phyloP scores from a whole-genome alignment of 441 rosid species.

The Pelargonium myrrhifolium region DNA sequence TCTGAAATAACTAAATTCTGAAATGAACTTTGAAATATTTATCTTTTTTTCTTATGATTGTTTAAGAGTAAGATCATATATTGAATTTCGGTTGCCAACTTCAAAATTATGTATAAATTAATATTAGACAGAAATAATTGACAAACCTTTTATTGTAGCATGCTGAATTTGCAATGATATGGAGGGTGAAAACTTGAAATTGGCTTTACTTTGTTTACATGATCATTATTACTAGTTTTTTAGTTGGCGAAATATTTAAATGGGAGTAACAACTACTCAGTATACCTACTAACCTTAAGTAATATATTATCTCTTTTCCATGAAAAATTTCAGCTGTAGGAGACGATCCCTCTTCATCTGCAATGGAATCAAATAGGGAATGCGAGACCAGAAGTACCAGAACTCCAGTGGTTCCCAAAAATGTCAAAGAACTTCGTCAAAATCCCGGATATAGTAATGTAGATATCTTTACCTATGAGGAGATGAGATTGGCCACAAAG shows the following conservation, averaged over 20 bases:
- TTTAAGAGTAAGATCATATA: no score
- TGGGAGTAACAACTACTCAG: background rate
- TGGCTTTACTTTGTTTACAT: background rate
- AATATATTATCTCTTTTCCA: background rate
- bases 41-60: no score
- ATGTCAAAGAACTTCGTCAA: slow-evolving; percentile 68
- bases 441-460: slow-evolving; percentile 66
- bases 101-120: no score
- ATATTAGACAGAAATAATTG: no score
- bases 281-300: background rate
- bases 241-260: background rate
- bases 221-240: background rate
- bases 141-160: no score
- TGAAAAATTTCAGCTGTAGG: slow-evolving; percentile 15
- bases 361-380: slow-evolving; percentile 28
- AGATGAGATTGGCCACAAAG: slow-evolving; percentile 76
- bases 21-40: background rate
- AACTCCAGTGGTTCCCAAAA: slow-evolving; percentile 40
- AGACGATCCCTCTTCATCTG: slow-evolving; percentile 32
- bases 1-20: background rate
- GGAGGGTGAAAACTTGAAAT: background rate
- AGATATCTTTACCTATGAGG: slow-evolving; percentile 72
- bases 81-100: no score
- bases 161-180: no score
- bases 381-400: slow-evolving; percentile 26